Base-by-base conservation (phyloP, 306 rosid genomes). In the Vigna radiata region DNA sequence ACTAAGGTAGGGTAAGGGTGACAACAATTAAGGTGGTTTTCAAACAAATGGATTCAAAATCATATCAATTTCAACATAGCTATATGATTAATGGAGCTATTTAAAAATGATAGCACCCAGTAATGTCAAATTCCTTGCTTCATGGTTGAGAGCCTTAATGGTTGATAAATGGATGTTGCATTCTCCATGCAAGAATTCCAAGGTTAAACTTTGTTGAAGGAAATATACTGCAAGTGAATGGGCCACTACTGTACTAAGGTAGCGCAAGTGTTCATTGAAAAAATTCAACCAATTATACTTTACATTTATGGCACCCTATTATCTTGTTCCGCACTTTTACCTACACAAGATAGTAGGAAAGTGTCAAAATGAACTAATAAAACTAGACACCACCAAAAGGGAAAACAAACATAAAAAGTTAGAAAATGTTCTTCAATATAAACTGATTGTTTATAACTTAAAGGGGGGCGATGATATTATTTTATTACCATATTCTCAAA, bases 91-190 rank as follows among this genome's bases (percentile, higher is more conserved):
- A 48, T 46, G 13, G 18, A 18, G 73, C 59, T 46, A 69, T 19
- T 33, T 59, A 46, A 55, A 56, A 77, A 54, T 77, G 19, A 3
- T 14, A 39, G 58, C 74, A 66, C 12, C 67, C 21, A 33, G 13
- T 14, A 18, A 31, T 46, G 61, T 67, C 7, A 44, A 36, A 36
- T 5, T 7, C 8, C 41, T 36, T 36, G 41, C 41, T 36, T 36
- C 41, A 36, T 36, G 41, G 41, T 36, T 33, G 1, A 33, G 39
- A 64, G 54, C 74, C 73, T 41, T 17, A 65, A 39, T 39, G 15
- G 73, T 50, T 76, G 73, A 66, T 65, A 39, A 63, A 12, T 77
- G 46, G 56, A 67, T 66, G 43, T 4, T 25, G 21, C 16, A 62
- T 23, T 52, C 66, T 66, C 36, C 53, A 47, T 48, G 16, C 19